These are phyloP conservation scores for Neurospora sublineolata DNA, from an alignment of 495 filamentous ascomycete genomes.

Conservation along the genomic window DNA sequence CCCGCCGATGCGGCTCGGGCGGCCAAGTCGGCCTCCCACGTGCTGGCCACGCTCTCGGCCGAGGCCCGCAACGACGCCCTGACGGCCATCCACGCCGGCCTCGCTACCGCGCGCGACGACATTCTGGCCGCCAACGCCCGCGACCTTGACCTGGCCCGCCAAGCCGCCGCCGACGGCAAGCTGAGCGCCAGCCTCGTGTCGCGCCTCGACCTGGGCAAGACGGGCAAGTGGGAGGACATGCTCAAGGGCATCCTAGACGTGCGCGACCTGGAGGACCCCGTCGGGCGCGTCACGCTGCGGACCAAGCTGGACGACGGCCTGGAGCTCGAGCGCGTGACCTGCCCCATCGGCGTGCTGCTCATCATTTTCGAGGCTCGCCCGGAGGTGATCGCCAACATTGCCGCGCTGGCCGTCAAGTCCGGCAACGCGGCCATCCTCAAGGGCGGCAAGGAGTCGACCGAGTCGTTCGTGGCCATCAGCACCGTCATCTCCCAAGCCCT, in stretches of 20 bases:
- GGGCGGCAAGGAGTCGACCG: slow-evolving; percentile 90
- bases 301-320: slow-evolving; percentile 86
- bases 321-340: slow-evolving; percentile 72
- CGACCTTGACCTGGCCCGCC: slow-evolving; percentile 63
- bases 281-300: slow-evolving; percentile 71
- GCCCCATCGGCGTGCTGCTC: slow-evolving; percentile 88
- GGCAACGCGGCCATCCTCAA: slow-evolving; percentile 96
- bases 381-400: slow-evolving; percentile 98
- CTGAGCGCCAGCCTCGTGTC: slow-evolving; percentile 83
- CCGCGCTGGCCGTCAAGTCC: slow-evolving; percentile 92
- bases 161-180: slow-evolving; percentile 59
- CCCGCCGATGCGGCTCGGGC: slow-evolving; percentile 54
- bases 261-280: slow-evolving; percentile 75
- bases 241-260: slow-evolving; percentile 90
- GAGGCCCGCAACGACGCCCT: slow-evolving; percentile 70
- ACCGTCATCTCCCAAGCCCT: slow-evolving; percentile 73
- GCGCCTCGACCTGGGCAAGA: slow-evolving; percentile 69
- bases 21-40: slow-evolving; percentile 59
- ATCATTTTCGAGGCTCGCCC: slow-evolving; percentile 98
- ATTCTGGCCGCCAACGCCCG: slow-evolving; percentile 79
- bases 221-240: slow-evolving; percentile 96
- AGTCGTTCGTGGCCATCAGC: slow-evolving; percentile 85
- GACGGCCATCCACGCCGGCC: slow-evolving; percentile 63
- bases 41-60: slow-evolving; percentile 52
- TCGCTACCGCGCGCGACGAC: slow-evolving; percentile 51